These are phyloP conservation scores for Salvia sclarea DNA, from an alignment of 305 asterid species.

Conservation along the genomic window DNA sequence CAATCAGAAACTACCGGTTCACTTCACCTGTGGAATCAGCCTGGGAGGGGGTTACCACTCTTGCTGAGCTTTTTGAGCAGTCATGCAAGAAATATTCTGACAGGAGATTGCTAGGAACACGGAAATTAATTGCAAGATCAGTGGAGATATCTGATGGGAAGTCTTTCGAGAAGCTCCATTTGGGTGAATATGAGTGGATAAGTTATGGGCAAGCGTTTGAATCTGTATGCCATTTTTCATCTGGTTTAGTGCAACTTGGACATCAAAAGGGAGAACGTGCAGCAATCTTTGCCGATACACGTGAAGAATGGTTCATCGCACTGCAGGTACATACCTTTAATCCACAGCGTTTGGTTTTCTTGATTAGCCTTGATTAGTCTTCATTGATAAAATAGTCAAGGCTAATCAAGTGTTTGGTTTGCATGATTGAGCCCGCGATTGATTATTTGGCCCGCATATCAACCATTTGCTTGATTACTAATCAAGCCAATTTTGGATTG, in stretches of 20 bases:
- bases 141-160: slow-evolving; percentile 70
- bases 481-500: too few species aligned
- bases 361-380: too few species aligned
- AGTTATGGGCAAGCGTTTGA: slow-evolving; percentile 79
- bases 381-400: too few species aligned
- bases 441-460: too few species aligned
- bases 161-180: slow-evolving; percentile 95
- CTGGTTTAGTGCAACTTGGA: slow-evolving; percentile 86
- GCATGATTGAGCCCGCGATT: too few species aligned
- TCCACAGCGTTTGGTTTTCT: too few species aligned
- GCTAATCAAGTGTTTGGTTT: too few species aligned
- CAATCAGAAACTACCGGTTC: slow-evolving; percentile 70
- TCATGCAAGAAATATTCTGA: slow-evolving; percentile 59
- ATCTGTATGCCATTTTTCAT: slow-evolving; percentile 76
- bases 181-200: slow-evolving; percentile 93
- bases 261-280: slow-evolving; percentile 88
- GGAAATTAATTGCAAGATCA: slow-evolving; percentile 71
- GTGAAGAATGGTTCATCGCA: slow-evolving; percentile 95
- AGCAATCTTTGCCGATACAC: slow-evolving; percentile 97
- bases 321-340: slow-evolving; percentile 97
- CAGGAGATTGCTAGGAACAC: slow-evolving; percentile 72
- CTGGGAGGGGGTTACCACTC: slow-evolving; percentile 93
- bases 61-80: slow-evolving; percentile 89
- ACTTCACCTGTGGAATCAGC: slow-evolving; percentile 72
- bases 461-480: too few species aligned